Conservation (phyloP, 768 basidiomycete genomes). For the Pleurotus sapidus region DNA sequence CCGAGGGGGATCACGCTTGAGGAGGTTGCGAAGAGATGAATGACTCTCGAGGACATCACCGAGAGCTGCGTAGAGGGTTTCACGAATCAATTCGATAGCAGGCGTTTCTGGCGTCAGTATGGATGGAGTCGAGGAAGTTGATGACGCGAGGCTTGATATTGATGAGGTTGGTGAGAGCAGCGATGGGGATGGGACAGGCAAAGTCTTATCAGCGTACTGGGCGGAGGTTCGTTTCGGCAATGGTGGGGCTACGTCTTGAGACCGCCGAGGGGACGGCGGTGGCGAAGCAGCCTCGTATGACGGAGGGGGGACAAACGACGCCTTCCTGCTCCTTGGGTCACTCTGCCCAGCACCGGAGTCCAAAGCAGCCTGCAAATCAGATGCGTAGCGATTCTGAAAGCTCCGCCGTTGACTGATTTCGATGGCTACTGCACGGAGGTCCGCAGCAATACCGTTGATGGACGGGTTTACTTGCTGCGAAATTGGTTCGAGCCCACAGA, state of each 20-base stretch:
- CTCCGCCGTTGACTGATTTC: slow-evolving; percentile 83
- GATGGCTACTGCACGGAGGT: slow-evolving; percentile 81
- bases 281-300: slow-evolving; percentile 42
- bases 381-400: slow-evolving; percentile 77
- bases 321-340: slow-evolving; percentile 36
- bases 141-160: slow-evolving; percentile 13
- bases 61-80: slow-evolving; percentile 82
- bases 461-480: slow-evolving; percentile 34
- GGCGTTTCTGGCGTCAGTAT: slow-evolving; percentile 49
- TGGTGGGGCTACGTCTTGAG: slow-evolving; percentile 9
- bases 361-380: slow-evolving; percentile 75
- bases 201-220: slow-evolving; percentile 14
- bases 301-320: slow-evolving; percentile 72
- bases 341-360: slow-evolving; percentile 49
- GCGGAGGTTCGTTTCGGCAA: slow-evolving; percentile 13
- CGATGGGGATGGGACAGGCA: slow-evolving; percentile 23
- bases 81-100: slow-evolving; percentile 77
- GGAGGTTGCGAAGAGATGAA: slow-evolving; percentile 50
- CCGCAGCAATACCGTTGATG: slow-evolving; percentile 67
- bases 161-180: slow-evolving; percentile 22
- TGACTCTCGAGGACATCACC: slow-evolving; percentile 63
- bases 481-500: slow-evolving; percentile 61
- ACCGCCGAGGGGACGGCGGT: slow-evolving; percentile 9
- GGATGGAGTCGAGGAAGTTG: slow-evolving; percentile 30
- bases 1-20: slow-evolving; percentile 61